These are phyloP conservation scores for Fusarium lateritium DNA, from an alignment of 2,329 filamentous ascomycete species.

Conservation along the genomic window DNA sequence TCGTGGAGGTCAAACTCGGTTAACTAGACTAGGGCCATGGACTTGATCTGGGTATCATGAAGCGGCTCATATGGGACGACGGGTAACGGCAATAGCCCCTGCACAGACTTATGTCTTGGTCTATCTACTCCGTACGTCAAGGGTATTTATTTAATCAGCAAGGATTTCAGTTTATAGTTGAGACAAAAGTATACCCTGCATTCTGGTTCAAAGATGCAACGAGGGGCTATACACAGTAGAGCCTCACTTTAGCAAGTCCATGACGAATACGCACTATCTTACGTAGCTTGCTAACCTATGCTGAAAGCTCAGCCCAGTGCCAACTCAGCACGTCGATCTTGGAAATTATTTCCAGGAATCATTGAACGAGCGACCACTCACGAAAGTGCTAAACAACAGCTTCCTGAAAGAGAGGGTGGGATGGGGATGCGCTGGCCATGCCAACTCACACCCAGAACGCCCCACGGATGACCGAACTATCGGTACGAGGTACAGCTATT, in stretches of 20 bases:
- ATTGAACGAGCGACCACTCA: conserved; percentile 30
- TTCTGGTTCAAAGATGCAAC: conserved; percentile 2
- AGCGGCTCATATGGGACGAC: conserved; percentile 18
- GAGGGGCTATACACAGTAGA: background rate
- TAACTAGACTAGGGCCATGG: conserved; percentile 26
- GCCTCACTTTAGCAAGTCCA: conserved; percentile 7
- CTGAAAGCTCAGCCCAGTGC: conserved; percentile 29
- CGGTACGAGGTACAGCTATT: conserved; percentile 32
- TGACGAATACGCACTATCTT: conserved; percentile 11
- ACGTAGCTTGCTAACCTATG: conserved; percentile 5
- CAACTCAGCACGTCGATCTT: conserved; percentile 47
- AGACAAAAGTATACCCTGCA: conserved; percentile 19
- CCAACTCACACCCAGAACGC: conserved; percentile 44
- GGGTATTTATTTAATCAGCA: background rate
- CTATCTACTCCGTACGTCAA: background rate
- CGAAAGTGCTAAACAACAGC: conserved; percentile 19
- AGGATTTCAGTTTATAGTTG: conserved; percentile 6
- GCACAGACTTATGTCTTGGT: conserved; percentile 24
- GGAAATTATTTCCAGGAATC: conserved; percentile 17
- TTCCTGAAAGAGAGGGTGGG: conserved; percentile 35
- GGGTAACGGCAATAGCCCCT: conserved; percentile 4
- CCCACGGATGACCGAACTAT: conserved; percentile 33
- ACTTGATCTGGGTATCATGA: conserved; percentile 6
- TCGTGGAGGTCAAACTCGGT: conserved; percentile 19
- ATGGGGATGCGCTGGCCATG: conserved; percentile 50